Evolutionary conservation across 2,329 filamentous ascomycete genomes (phyloP).

Genomic region (Atkinsonella texensis): DNA sequence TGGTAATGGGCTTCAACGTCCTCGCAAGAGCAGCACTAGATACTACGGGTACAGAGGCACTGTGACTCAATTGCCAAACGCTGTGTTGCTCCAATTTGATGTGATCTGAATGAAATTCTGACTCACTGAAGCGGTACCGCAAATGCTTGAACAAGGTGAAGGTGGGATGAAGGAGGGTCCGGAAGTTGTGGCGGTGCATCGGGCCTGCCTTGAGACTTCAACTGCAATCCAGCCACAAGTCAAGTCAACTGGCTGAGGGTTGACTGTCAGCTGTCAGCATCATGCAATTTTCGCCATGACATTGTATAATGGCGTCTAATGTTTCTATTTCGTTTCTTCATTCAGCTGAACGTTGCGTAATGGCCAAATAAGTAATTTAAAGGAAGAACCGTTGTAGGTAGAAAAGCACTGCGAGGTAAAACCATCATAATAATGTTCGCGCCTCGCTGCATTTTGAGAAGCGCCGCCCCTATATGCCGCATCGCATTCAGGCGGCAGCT

Average conservation of each 20-base stretch:
- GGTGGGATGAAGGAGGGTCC: conserved; percentile 11
- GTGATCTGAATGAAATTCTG: conserved; percentile 8
- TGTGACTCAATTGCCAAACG: conserved; percentile 4
- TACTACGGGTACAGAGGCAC: neutral
- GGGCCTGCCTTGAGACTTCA: conserved; percentile 2
- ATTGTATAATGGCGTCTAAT: too few species aligned
- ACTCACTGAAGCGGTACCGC: conserved; percentile 8
- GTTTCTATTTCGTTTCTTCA: too few species aligned
- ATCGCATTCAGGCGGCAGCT: conserved; percentile 6
- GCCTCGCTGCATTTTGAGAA: conserved; percentile 10
- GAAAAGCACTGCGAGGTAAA: neutral
- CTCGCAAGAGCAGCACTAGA: conserved; percentile 8
- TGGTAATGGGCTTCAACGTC: conserved; percentile 21
- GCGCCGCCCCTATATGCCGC: conserved; percentile 3
- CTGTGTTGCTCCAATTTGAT: neutral
- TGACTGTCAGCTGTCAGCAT: too few species aligned
- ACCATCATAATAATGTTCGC: conserved; percentile 13
- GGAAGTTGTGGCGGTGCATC: conserved; percentile 11
- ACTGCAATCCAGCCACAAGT: conserved; percentile 4
- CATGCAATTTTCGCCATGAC: too few species aligned
- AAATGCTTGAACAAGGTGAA: neutral
- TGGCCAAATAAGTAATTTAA: too few species aligned
- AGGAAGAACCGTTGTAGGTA: neutral
- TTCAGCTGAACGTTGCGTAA: too few species aligned
- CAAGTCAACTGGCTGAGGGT: too few species aligned